Evolutionary conservation across 2,329 filamentous ascomycete genomes (phyloP).

Genomic region (Epichloe coenophiala): DNA sequence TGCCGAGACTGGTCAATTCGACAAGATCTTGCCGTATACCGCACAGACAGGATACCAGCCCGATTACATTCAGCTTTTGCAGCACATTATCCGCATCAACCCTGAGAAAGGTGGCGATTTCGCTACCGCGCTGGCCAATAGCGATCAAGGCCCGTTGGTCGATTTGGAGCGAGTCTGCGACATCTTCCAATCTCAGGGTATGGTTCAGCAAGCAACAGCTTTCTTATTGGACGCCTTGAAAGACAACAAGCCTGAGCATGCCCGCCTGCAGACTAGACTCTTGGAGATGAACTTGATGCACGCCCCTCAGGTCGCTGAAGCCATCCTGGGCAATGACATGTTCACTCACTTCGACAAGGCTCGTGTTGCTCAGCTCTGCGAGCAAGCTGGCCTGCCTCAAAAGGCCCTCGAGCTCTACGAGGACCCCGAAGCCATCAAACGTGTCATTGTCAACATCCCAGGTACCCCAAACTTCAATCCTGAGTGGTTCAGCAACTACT

Average conservation of each 20-base stretch:
- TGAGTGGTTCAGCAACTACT: constrained; percentile 87
- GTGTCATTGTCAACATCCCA: constrained; percentile 71
- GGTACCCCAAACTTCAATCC: constrained; percentile 73
- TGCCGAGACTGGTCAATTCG: constrained; percentile 91
- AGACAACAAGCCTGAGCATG: constrained; percentile 89
- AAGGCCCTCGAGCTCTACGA: constrained; percentile 92
- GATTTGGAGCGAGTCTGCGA: constrained; percentile 93
- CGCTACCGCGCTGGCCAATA: constrained; percentile 79
- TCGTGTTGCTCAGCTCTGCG: constrained; percentile 79
- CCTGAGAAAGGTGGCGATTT: constrained; percentile 93
- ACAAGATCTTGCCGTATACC: constrained; percentile 89
- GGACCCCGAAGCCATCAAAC: constrained; percentile 79
- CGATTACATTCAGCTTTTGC: constrained; percentile 85
- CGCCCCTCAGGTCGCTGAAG: constrained; percentile 93
- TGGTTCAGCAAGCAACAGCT: constrained; percentile 96
- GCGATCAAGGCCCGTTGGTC: constrained; percentile 74
- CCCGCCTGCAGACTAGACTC: constrained; percentile 80
- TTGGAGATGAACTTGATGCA: constrained; percentile 97
- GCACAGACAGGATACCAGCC: constrained; percentile 77
- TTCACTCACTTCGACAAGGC: constrained; percentile 93
- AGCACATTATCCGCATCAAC: constrained; percentile 83
- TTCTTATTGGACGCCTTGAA: constrained; percentile 93
- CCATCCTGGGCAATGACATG: constrained; percentile 96
- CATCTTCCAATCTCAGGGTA: constrained; percentile 94
- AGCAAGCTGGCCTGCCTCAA: constrained; percentile 77